Percentiles rank a stretch among this genome's conserved stretches.
Conservation (phyloP, 2,329 filamentous ascomycete genomes). For the Arthrobotrys megalospora region DNA sequence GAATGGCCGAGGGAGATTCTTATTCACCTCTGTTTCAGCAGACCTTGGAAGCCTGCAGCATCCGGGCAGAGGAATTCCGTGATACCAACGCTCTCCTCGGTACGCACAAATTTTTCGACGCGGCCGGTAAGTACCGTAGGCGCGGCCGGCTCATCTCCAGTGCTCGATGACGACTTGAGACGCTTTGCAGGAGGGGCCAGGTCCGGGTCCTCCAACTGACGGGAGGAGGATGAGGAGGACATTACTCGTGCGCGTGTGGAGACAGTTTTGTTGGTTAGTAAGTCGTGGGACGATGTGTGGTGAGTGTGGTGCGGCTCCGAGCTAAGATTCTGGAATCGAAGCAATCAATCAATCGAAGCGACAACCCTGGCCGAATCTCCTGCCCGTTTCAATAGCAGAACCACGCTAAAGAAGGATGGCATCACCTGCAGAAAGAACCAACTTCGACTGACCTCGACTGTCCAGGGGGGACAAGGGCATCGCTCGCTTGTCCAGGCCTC, state of each 20-base stretch:
- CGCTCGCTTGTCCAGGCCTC: slow-evolving; percentile 46
- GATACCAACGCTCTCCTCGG: slow-evolving; percentile 72
- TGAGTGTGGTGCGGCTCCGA: slow-evolving; percentile 41
- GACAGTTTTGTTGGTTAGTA: slow-evolving; percentile 2
- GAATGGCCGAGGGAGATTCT: slow-evolving; percentile 24
- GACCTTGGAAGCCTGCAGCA: slow-evolving; percentile 75
- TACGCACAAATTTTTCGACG: slow-evolving; percentile 62
- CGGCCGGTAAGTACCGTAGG: slow-evolving; percentile 16
- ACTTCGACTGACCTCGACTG: slow-evolving; percentile 8
- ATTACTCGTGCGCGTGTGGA: slow-evolving; percentile 32
- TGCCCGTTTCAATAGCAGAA: slow-evolving; percentile 35
- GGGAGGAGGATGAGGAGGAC: slow-evolving; percentile 33
- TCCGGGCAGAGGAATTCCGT: slow-evolving; percentile 74
- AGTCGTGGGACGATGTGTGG: slow-evolving; percentile 29
- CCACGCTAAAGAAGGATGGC: slow-evolving; percentile 19
- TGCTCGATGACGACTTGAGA: slow-evolving; percentile 42
- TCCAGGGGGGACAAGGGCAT: slow-evolving; percentile 11
- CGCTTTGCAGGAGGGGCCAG: slow-evolving; percentile 55
- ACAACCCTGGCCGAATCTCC: slow-evolving; percentile 33
- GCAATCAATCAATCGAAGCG: slow-evolving; percentile 28
- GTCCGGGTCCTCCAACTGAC: slow-evolving; percentile 39
- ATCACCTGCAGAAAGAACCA: slow-evolving; percentile 24
- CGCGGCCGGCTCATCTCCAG: slow-evolving; percentile 17
- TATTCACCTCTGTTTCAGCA: slow-evolving; percentile 76
- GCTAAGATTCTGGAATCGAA: slow-evolving; percentile 31